Percentiles rank a stretch among this genome's conserved stretches.
phyloP scores from a whole-genome alignment of 2,329 filamentous ascomycete genomes.

The Rhinocladiella mackenziei region DNA sequence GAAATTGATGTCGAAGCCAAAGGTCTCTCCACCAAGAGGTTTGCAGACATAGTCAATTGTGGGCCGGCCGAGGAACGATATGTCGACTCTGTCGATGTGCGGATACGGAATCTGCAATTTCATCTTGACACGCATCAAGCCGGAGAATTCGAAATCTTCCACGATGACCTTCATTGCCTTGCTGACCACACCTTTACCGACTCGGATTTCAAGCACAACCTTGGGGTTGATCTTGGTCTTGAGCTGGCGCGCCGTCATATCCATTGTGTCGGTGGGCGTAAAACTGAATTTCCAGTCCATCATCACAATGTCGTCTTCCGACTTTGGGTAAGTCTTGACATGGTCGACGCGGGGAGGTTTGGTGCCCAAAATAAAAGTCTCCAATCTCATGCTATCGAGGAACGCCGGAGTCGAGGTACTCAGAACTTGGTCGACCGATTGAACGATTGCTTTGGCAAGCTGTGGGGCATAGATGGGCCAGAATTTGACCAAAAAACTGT shows the following conservation, averaged over 20 bases:
- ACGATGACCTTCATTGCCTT: constrained; percentile 97
- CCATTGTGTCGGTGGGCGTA: constrained; percentile 87
- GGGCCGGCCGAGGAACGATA: constrained; percentile 87
- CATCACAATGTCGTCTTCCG: constrained; percentile 88
- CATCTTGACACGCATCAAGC: constrained; percentile 93
- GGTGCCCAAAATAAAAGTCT: constrained; percentile 86
- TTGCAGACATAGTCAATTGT: constrained; percentile 97
- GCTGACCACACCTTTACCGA: constrained; percentile 95
- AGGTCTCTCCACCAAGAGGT: constrained; percentile 86
- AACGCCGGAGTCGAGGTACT: constrained; percentile 89
- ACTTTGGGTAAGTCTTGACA: constrained; percentile 96
- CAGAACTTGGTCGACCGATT: constrained; percentile 90
- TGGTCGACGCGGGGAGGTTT: constrained; percentile 96
- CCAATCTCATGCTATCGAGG: constrained; percentile 87
- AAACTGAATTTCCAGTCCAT: constrained; percentile 99
- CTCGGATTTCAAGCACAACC: constrained; percentile 85
- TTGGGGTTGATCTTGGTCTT: constrained; percentile 98
- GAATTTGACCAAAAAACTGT: constrained; percentile 96
- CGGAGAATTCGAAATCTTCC: constrained; percentile 93
- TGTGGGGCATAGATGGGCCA: constrained; percentile 99
- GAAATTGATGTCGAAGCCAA: constrained; percentile 99
- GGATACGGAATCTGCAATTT: constrained; percentile 96
- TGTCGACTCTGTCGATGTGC: constrained; percentile 88
- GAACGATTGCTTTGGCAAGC: constrained; percentile 85
- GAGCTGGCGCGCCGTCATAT: constrained; percentile 84